Evolutionary conservation across 2,329 filamentous ascomycete species (phyloP), one percentile per base, ranked within the genome.

Genomic region (Pyrenophora graminea): DNA sequence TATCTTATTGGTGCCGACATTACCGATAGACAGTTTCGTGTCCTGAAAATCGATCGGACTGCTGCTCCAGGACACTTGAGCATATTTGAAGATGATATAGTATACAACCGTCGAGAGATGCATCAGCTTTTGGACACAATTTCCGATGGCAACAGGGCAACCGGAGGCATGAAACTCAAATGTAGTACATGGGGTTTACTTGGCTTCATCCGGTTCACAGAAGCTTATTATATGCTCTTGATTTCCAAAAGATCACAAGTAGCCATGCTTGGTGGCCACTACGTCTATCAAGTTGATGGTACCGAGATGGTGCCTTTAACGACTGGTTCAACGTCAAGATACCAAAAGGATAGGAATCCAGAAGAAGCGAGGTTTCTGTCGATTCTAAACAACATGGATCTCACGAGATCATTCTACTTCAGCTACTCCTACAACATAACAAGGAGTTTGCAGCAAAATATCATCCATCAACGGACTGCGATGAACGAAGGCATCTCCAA

Each of bases 361-460:
- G 93, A 97, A 70, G 94, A 99, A 74, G 86, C 89, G 33, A 86
- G 93, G 23, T 97, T 96, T 66, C 80, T 97, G 30, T 83, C 85
- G 21, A 97, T 97, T 45, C 80, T 99, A 38, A 91, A 90, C 70
- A 96, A 96, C 61, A 80, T 99, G 27, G 94, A 99, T 71, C 77
- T 99, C 53, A 91, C 89, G 0, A 84, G 89, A 49, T 95, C 90
- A 0, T 99, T 99, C 72, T 99, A 99, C 74, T 99, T 97, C 77
- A 97, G 93, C 76, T 97, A 97, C 71, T 95, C 93, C 0, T 99
- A 99, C 76, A 91, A 99, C 69, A 89, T 97, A 61, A 99, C 94
- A 0, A 85, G 87, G 46, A 96, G 91, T 1, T 78, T 99, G 39
- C 94, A 99, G 71, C 86, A 93, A 67, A 99, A 99, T 66, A 91